Evolutionary conservation across 495 filamentous ascomycete species (phyloP).

Genomic region (Rhypophila decipiens): DNA sequence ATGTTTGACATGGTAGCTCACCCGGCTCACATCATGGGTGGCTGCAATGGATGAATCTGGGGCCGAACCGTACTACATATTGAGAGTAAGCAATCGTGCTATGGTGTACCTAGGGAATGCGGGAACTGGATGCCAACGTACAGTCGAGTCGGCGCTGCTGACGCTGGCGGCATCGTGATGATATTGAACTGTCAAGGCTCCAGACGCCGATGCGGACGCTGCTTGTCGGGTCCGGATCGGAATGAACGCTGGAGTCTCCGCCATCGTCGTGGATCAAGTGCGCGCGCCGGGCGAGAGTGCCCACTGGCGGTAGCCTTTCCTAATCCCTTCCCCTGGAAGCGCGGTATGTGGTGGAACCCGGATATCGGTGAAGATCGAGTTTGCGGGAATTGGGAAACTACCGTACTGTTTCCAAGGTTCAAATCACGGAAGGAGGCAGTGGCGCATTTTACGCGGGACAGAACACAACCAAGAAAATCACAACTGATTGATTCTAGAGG

Average conservation of each 20-base stretch:
- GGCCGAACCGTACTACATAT: constrained; percentile 38
- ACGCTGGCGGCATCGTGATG: constrained; percentile 30
- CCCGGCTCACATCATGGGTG: constrained; percentile 47
- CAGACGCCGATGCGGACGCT: constrained; percentile 3
- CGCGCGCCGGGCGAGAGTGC: too few species aligned
- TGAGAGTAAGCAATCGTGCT: constrained; percentile 6
- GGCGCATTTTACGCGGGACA: too few species aligned
- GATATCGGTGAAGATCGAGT: too few species aligned
- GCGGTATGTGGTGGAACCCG: too few species aligned
- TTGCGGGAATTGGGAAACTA: too few species aligned
- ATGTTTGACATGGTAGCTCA: constrained; percentile 46
- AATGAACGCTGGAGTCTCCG: constrained; percentile 29
- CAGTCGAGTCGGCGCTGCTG: constrained; percentile 42
- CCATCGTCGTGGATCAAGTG: constrained; percentile 21
- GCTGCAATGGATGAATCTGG: constrained; percentile 33
- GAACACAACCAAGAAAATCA: too few species aligned
- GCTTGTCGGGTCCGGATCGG: constrained; percentile 38
- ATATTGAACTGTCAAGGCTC: background rate
- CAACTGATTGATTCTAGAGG: too few species aligned
- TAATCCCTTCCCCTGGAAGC: too few species aligned
- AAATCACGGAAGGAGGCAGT: too few species aligned
- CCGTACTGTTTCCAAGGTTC: too few species aligned
- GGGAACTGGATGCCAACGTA: constrained; percentile 25
- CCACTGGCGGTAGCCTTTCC: too few species aligned
- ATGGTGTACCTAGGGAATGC: background rate